Percentiles rank a stretch among this genome's conserved stretches.
Evolutionary conservation across 768 basidiomycete genomes (phyloP).

Genomic region (Collybiopsis confluens): DNA sequence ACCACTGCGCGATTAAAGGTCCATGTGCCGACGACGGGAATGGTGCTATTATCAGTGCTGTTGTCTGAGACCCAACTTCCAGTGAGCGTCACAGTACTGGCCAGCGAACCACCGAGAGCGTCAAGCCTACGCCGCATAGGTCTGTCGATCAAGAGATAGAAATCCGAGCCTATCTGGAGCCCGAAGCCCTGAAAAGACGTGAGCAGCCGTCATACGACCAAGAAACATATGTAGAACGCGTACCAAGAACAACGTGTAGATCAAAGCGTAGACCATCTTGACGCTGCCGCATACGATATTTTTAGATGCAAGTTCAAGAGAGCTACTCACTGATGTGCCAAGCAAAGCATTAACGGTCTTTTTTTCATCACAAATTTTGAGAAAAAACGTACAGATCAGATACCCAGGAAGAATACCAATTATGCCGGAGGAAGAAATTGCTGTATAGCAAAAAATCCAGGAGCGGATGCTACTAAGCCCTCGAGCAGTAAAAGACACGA

Average conservation of each 20-base stretch:
- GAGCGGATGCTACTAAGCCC: slow-evolving; percentile 76
- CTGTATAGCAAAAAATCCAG: slow-evolving; percentile 85
- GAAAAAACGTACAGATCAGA: slow-evolving; percentile 56
- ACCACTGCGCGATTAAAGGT: slow-evolving; percentile 55
- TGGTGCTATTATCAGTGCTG: slow-evolving; percentile 31
- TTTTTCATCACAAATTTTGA: slow-evolving; percentile 3
- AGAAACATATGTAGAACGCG: not conserved
- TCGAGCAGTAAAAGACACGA: slow-evolving; percentile 78
- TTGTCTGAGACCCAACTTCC: slow-evolving; percentile 70
- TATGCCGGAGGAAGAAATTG: slow-evolving; percentile 83
- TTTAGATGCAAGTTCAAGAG: slow-evolving; percentile 79
- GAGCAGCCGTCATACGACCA: not conserved
- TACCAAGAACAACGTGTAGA: slow-evolving; percentile 77
- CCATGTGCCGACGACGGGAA: slow-evolving; percentile 59
- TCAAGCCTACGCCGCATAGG: slow-evolving; percentile 48
- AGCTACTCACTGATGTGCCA: slow-evolving; percentile 56
- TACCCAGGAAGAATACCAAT: slow-evolving; percentile 90
- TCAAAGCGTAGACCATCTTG: slow-evolving; percentile 86
- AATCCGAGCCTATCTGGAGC: slow-evolving; percentile 78
- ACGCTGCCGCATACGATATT: slow-evolving; percentile 83
- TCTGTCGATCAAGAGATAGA: slow-evolving; percentile 70
- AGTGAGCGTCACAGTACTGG: slow-evolving; percentile 46
- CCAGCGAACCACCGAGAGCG: slow-evolving; percentile 46
- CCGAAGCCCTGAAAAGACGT: slow-evolving; percentile 57
- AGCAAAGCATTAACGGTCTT: slow-evolving; percentile 7